phyloP scores from a whole-genome alignment of 2,329 filamentous ascomycete genomes.

The Phialophora macrospora region DNA sequence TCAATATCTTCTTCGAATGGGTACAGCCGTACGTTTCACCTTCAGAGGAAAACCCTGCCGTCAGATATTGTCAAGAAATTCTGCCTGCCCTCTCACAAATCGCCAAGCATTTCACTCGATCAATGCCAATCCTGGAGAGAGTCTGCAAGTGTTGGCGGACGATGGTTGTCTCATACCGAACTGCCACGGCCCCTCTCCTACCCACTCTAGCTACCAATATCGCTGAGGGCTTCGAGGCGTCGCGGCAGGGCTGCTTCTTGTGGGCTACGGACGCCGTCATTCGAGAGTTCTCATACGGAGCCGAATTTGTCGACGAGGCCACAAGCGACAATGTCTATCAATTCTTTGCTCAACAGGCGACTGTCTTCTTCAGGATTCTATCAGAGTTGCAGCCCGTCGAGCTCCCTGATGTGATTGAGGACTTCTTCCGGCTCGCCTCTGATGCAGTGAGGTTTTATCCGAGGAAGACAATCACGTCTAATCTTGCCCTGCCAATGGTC shows the following conservation, averaged over 20 bases:
- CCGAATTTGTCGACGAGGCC: constrained; percentile 79
- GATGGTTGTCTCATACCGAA: constrained; percentile 95
- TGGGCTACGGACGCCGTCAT: constrained; percentile 97
- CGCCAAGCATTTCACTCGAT: constrained; percentile 82
- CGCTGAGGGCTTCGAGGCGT: constrained; percentile 79
- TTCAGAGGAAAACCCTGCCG: constrained; percentile 80
- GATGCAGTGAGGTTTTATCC: constrained; percentile 95
- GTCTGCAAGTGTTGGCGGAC: constrained; percentile 95
- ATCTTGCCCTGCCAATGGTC: constrained; percentile 80
- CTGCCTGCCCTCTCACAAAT: constrained; percentile 86
- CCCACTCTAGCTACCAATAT: constrained; percentile 87
- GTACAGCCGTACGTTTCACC: constrained; percentile 75
- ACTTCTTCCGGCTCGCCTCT: constrained; percentile 91
- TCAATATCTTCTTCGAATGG: constrained; percentile 85
- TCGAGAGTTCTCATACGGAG: constrained; percentile 90
- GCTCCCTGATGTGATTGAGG: constrained; percentile 85
- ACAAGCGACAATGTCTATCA: constrained; percentile 87
- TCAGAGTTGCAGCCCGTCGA: constrained; percentile 80
- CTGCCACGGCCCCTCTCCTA: constrained; percentile 82
- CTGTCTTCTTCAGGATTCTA: constrained; percentile 85
- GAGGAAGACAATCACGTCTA: constrained; percentile 77
- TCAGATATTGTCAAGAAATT: constrained; percentile 95
- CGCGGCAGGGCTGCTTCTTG: constrained; percentile 94
- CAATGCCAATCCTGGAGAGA: constrained; percentile 86
- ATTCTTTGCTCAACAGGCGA: constrained; percentile 93